phyloP scores from a whole-genome alignment of 2,329 filamentous ascomycete genomes.

The Malbranchea zuffiana region DNA sequence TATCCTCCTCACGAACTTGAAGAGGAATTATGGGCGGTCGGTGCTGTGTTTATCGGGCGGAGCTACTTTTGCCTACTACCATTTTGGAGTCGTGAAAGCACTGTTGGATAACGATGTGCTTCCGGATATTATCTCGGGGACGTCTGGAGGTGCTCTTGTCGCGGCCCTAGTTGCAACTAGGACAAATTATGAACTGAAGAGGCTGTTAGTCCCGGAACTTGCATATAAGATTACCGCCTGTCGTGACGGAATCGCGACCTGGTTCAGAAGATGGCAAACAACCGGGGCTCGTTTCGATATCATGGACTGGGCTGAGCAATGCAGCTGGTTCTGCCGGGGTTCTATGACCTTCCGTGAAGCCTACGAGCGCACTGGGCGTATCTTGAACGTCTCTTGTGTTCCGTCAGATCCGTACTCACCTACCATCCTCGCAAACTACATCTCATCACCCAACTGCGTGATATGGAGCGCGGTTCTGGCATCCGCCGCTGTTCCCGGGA shows the following conservation, averaged over 20 bases:
- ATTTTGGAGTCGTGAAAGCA: slow-evolving; percentile 85
- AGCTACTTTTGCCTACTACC: slow-evolving; percentile 91
- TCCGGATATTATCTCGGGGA: slow-evolving; percentile 91
- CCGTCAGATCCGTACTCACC: slow-evolving; percentile 90
- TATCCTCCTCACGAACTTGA: slow-evolving; percentile 71
- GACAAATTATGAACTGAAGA: slow-evolving; percentile 81
- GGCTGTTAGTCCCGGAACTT: slow-evolving; percentile 76
- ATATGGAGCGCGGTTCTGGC: slow-evolving; percentile 96
- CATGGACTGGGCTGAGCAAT: slow-evolving; percentile 75
- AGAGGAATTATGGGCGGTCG: slow-evolving; percentile 84
- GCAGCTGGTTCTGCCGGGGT: slow-evolving; percentile 81
- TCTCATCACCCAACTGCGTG: slow-evolving; percentile 90
- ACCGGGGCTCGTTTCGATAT: slow-evolving; percentile 93
- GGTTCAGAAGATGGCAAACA: slow-evolving; percentile 76
- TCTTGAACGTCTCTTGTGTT: slow-evolving; percentile 91
- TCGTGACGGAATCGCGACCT: slow-evolving; percentile 62
- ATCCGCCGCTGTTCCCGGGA: slow-evolving; percentile 89
- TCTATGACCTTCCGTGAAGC: slow-evolving; percentile 92
- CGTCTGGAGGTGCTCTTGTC: slow-evolving; percentile 83
- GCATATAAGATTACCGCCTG: slow-evolving; percentile 76
- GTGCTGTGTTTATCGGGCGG: slow-evolving; percentile 89
- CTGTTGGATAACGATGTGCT: slow-evolving; percentile 75
- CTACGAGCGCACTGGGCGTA: slow-evolving; percentile 83
- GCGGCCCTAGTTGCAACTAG: slow-evolving; percentile 78
- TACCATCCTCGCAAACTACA: slow-evolving; percentile 85